Evolutionary conservation across 164 flowering plant genomes (phyloP).

Genomic region (Pachysandra terminalis): DNA sequence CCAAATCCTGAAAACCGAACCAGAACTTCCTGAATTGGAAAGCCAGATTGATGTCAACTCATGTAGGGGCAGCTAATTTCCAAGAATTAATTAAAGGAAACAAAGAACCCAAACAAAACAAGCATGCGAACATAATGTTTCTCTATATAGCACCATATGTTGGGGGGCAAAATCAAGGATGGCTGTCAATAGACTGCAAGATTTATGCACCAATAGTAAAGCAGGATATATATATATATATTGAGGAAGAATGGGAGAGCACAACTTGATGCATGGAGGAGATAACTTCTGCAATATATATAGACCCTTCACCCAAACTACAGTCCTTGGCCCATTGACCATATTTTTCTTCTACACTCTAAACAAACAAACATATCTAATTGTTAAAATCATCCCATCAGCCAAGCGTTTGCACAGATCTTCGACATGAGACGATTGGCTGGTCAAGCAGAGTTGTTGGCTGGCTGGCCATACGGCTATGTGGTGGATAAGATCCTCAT

Average conservation of each 20-base stretch:
- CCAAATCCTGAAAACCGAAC: constrained; percentile 96
- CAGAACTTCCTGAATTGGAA: constrained; percentile 68
- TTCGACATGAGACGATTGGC: background rate
- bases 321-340: no score
- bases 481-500: no score
- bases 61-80: background rate
- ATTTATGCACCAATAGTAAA: background rate
- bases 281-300: no score
- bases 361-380: background rate
- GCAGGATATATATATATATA: background rate
- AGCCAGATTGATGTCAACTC: background rate
- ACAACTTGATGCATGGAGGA: no score
- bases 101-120: background rate
- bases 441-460: background rate
- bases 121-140: no score
- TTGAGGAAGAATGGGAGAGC: background rate
- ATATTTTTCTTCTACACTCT: no score
- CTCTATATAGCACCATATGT: background rate
- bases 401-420: background rate
- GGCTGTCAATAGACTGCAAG: background rate
- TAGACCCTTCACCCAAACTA: no score
- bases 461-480: no score
- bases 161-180: background rate
- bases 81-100: background rate
- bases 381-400: background rate